phyloP scores from a whole-genome alignment of 1,139 yeast genomes.

The Yamadazyma jaroonii region DNA sequence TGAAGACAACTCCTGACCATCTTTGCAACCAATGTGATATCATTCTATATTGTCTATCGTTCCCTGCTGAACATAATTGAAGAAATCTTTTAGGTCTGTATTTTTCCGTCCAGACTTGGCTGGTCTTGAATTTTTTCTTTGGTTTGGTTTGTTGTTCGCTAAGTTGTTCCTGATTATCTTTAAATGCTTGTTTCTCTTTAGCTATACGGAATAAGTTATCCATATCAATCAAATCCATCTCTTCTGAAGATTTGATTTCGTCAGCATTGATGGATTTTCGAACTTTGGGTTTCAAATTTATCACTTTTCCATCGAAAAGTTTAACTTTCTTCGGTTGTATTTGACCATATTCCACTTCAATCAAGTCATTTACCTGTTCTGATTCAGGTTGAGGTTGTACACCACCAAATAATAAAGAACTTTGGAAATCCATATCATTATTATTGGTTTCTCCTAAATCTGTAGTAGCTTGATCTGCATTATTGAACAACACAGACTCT shows the following conservation, averaged over 20 bases:
- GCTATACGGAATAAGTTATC: conserved; percentile 29
- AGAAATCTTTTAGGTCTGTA: conserved; percentile 75
- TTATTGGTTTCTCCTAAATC: neutral
- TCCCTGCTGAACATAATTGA: conserved; percentile 66
- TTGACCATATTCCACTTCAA: conserved; percentile 1
- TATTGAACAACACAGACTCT: conserved; percentile 1
- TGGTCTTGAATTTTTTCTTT: conserved; percentile 3
- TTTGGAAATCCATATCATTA: neutral
- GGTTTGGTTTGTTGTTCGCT: conserved; percentile 1
- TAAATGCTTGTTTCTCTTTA: conserved; percentile 21
- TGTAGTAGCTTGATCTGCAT: neutral
- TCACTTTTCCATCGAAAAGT: conserved; percentile 23
- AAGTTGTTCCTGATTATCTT: conserved; percentile 17
- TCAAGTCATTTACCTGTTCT: neutral
- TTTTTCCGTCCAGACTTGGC: conserved; percentile 59
- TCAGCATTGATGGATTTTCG: conserved; percentile 7
- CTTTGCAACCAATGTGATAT: conserved; percentile 77
- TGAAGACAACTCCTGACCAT: conserved; percentile 74
- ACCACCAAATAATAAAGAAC: conserved; percentile 4
- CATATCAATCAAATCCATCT: conserved; percentile 26
- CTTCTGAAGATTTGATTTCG: conserved; percentile 5
- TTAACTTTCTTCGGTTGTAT: conserved; percentile 19
- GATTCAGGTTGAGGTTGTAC: neutral
- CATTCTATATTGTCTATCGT: conserved; percentile 71
- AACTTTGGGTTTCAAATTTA: conserved; percentile 19